These are phyloP conservation scores for Fusarium cicatricum DNA, from an alignment of 2,329 filamentous ascomycete genomes.

Conservation along the genomic window DNA sequence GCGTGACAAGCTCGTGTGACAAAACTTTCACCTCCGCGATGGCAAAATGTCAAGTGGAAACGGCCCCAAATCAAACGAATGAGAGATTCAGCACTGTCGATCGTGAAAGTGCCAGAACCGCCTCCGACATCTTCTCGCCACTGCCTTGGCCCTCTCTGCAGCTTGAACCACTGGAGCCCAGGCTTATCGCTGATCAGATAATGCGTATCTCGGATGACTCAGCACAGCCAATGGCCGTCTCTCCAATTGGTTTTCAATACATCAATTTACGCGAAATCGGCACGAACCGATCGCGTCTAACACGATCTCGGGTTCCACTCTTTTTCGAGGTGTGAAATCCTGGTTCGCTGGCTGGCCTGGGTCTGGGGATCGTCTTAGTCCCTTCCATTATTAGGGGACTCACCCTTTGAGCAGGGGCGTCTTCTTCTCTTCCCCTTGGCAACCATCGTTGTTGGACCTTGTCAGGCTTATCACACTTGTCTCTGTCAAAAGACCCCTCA, in stretches of 20 bases:
- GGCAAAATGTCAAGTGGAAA: constrained; percentile 13
- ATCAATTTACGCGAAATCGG: constrained; percentile 45
- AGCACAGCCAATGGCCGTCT: constrained; percentile 10
- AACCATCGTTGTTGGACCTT: constrained; percentile 19
- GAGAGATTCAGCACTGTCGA: neutral
- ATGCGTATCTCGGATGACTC: constrained; percentile 31
- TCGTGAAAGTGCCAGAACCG: constrained; percentile 12
- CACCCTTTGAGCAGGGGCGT: constrained; percentile 13
- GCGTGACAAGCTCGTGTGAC: constrained; percentile 28
- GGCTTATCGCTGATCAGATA: constrained; percentile 16
- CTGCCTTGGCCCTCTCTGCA: constrained; percentile 16
- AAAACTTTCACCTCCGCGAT: neutral
- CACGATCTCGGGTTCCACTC: constrained; percentile 2
- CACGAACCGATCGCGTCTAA: constrained; percentile 38
- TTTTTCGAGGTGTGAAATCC: constrained; percentile 17
- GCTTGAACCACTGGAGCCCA: neutral
- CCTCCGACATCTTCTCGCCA: constrained; percentile 14
- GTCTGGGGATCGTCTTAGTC: constrained; percentile 11
- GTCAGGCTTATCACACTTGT: constrained; percentile 16
- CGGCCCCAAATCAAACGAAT: neutral
- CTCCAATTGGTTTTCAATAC: neutral
- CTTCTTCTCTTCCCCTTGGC: constrained; percentile 25
- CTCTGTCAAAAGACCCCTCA: constrained; percentile 7
- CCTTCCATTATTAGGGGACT: neutral
- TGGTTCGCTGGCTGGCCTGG: constrained; percentile 18